Conservation (phyloP, 176 grass and related monocot genomes). For the Poa pratensis region DNA sequence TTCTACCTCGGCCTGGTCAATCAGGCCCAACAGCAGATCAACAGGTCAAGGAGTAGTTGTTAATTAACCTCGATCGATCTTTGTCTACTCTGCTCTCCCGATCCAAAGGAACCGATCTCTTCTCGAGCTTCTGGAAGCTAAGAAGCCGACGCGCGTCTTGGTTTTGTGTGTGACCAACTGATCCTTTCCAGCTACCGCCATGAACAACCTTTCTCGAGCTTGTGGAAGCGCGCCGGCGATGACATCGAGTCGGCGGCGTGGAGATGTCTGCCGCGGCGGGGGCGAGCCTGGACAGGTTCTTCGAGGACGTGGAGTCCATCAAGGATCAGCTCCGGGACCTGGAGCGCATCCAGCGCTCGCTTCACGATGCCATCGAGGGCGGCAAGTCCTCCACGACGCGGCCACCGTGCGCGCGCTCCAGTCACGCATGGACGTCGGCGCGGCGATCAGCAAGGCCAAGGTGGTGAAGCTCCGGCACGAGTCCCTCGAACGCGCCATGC, state of each 20-base stretch:
- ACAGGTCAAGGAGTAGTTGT: too few relatives aligned
- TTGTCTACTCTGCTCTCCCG: too few relatives aligned
- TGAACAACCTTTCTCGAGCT: constrained; percentile 90
- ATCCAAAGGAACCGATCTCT: too few relatives aligned
- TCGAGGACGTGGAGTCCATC: constrained; percentile 89
- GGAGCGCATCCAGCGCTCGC: constrained; percentile 68
- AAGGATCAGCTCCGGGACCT: constrained; percentile 92
- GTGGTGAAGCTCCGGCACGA: constrained; percentile 84
- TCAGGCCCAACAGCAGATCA: too few relatives aligned
- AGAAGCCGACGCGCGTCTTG: too few relatives aligned
- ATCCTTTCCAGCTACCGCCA: not conserved
- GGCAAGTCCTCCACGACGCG: constrained; percentile 89
- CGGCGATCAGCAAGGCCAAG: constrained; percentile 92
- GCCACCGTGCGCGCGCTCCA: constrained; percentile 69
- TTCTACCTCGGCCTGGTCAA: too few relatives aligned
- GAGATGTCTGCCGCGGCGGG: constrained; percentile 69
- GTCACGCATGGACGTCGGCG: constrained; percentile 67
- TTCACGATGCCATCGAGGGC: constrained; percentile 78
- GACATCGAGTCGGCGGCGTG: constrained; percentile 56
- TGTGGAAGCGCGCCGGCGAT: constrained; percentile 56
- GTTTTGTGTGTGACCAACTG: too few relatives aligned
- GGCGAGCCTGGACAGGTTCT: constrained; percentile 79
- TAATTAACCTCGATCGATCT: too few relatives aligned
- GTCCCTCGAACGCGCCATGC: constrained; percentile 92
- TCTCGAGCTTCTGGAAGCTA: too few relatives aligned